Evolutionary conservation across 805 yeast species (phyloP), one percentile per base, ranked within the genome.

Genomic region (Sporopachydermia quercuum): DNA sequence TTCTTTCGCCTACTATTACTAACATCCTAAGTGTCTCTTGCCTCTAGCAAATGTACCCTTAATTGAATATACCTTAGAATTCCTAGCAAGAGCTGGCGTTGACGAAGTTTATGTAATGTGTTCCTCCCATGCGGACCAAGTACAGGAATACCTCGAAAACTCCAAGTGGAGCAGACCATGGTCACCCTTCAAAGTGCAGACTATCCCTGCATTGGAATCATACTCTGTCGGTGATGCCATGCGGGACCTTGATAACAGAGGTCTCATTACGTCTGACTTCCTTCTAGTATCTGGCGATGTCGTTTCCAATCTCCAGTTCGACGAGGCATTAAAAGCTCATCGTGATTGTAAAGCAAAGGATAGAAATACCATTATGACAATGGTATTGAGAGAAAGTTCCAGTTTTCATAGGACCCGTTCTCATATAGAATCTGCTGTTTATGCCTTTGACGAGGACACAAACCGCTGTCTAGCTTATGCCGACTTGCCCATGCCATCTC

Each of bases 141-240:
- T 91, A 47, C 84, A 82, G 55, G 71, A 68, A 33, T 91, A 91
- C 53, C 77, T 91, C 39, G 84, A 78, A 46, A 54, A 61, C 4
- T 76, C 84, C 23, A 78, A 76, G 52, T 82, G 91, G 91, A 64
- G 62, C 19, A 52, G 64, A 14, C 66, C 75, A 1, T 73, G 77
- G 53, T 74, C 94, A 2, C 95, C 96, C 1, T 89, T 91, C 57
- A 71, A 72, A 41, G 70, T 91, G 36, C 72, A 75, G 37, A 80
- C 94, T 2, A 73, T 89, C 40, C 71, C 82, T 67, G 75, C 93
- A 16, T 74, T 85, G 37, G 96, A 89, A 56, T 77, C 91, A 6
- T 65, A 87, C 57, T 82, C 94, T 18, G 94, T 89, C 6, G 98
- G 98, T 48, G 98, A 91, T 61, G 93, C 94, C 15, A 83, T 91